Evolutionary conservation across 2,329 filamentous ascomycete species (phyloP).

Genomic region (Dothideomycetes sp.): DNA sequence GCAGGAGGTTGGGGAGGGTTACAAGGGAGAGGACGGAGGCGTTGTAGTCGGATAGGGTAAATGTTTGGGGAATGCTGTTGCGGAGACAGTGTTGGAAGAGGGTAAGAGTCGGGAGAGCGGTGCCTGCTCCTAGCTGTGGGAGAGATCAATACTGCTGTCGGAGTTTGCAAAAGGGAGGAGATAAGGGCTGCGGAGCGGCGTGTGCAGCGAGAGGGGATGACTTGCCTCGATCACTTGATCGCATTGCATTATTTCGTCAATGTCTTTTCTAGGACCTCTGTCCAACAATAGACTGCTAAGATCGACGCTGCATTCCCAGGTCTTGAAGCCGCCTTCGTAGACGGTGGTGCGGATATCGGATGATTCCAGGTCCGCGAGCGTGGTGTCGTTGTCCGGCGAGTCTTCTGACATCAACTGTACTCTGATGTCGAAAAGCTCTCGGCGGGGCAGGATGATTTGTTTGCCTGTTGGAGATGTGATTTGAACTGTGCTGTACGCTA

Average conservation of each 20-base stretch:
- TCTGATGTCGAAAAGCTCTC: constrained; percentile 72
- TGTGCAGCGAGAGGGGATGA: constrained; percentile 1
- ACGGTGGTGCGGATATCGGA: constrained; percentile 72
- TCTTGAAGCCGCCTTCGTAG: constrained; percentile 83
- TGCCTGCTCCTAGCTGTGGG: constrained; percentile 63
- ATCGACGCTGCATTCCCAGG: constrained; percentile 78
- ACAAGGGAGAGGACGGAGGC: constrained; percentile 65
- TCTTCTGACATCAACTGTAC: constrained; percentile 69
- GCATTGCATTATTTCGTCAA: constrained; percentile 37
- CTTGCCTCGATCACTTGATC: constrained; percentile 37
- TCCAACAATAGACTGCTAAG: constrained; percentile 54
- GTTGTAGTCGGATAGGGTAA: constrained; percentile 72
- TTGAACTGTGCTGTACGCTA: constrained; percentile 54
- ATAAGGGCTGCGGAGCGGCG: constrained; percentile 13
- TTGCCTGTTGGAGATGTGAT: constrained; percentile 49
- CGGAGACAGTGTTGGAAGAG: constrained; percentile 52
- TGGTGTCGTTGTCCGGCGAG: constrained; percentile 33
- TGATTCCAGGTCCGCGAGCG: constrained; percentile 51
- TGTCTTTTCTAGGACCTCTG: constrained; percentile 35
- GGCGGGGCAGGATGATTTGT: constrained; percentile 50
- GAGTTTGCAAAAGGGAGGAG: constrained; percentile 20
- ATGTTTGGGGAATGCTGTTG: constrained; percentile 40
- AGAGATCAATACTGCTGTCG: constrained; percentile 1
- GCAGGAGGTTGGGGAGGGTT: constrained; percentile 66
- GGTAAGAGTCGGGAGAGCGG: constrained; percentile 60